Evolutionary conservation across 2,329 filamentous ascomycete genomes (phyloP), one percentile per base, ranked within the genome.

Genomic region (Fragosphaeria purpurea): DNA sequence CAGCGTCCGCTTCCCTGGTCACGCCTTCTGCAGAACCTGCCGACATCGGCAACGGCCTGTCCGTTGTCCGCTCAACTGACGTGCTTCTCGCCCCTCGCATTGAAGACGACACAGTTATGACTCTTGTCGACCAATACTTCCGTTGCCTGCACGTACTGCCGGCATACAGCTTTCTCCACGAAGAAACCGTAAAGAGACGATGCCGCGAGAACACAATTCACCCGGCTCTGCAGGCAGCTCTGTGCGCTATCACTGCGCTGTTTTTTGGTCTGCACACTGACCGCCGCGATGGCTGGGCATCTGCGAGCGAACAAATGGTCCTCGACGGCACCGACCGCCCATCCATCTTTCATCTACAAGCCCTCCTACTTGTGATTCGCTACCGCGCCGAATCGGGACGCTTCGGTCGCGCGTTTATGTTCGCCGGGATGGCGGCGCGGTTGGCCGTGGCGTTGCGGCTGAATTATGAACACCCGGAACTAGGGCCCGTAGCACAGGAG

Each of bases 111-210:
- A 13, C 33, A 5, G 47, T 44, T 6, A 34, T 34, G 6, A 41
- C 39, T 7, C 47, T 48, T 5, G 47, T 48, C 3, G 47, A 48
- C 41, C 41, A 48, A n/a, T 48, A 48, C 30, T 48, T 48, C 30
- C 35, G 34, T 4, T 48, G 44, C 30, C 41, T 48, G 6, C 41
- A 48, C 10, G 47, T 41, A 2, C 47, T 48, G 3, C 47, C 47
- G 2, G 47, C 47, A 1, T 48, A 48, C 41, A 41, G 47, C 10
- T 48, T 48, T 10, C 22, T 48, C 6, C 47, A 48, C 22, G 41
- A 48, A n/a, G 31, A 31, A 2, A 48, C 47, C 4, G 47, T 48
- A 2, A 40, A 39, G 9, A 40, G 44, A 12, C 47, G 47, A 32
- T 48, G 47, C 12, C 47, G 41, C 3, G 47, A 48, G 11, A 41